These are phyloP conservation scores for Zalerion maritima DNA, from an alignment of 495 filamentous ascomycete species.

Conservation along the genomic window DNA sequence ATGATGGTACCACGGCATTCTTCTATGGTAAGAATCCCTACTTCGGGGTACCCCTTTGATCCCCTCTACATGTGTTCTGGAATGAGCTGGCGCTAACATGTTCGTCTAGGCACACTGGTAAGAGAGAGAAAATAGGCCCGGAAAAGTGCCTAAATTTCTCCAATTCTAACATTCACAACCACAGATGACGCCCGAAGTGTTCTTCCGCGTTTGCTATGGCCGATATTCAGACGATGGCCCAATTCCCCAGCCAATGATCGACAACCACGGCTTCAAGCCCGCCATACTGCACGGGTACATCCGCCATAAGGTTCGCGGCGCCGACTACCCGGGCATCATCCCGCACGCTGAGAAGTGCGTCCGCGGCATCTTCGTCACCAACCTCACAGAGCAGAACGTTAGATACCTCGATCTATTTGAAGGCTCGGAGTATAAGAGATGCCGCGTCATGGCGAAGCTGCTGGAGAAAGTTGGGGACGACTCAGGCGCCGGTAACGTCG, in stretches of 20 bases:
- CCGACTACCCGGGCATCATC: constrained; percentile 79
- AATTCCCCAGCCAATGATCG: constrained; percentile 32
- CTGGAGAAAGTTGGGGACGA: constrained; percentile 27
- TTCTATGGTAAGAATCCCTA: constrained; percentile 42
- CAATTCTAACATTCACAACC: too few species aligned
- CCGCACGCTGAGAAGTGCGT: constrained; percentile 41
- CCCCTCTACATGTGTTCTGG: too few species aligned
- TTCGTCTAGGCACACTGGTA: constrained; percentile 23
- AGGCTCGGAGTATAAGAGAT: constrained; percentile 55
- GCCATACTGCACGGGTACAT: constrained; percentile 61
- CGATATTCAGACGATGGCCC: constrained; percentile 19
- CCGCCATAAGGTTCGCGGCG: constrained; percentile 49
- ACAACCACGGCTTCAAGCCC: constrained; percentile 48
- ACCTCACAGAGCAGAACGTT: constrained; percentile 64
- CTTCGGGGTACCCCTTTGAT: neutral
- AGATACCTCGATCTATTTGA: constrained; percentile 72
- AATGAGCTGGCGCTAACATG: neutral
- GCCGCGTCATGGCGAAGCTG: constrained; percentile 42
- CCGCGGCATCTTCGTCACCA: constrained; percentile 64
- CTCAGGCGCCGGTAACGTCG: constrained; percentile 29
- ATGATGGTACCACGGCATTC: constrained; percentile 36
- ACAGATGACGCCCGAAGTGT: constrained; percentile 67
- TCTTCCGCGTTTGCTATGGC: constrained; percentile 71
- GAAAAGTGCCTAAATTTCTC: too few species aligned
- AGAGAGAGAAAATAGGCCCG: too few species aligned